phyloP scores from a whole-genome alignment of 1,139 yeast species.

The Sugiyamaella castrensis region DNA sequence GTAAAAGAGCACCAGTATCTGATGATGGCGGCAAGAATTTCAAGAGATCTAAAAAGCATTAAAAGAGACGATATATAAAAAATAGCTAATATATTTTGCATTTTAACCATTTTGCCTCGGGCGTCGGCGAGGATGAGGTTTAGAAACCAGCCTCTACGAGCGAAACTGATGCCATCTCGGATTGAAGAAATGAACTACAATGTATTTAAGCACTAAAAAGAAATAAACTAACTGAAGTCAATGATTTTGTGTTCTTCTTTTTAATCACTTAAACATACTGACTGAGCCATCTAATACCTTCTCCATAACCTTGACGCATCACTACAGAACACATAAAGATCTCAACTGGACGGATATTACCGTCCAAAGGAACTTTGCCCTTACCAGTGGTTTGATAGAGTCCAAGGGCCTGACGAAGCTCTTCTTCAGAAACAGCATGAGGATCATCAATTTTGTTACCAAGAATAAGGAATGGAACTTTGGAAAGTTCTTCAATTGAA shows the following conservation, averaged over 20 bases:
- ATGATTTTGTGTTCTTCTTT: too few relatives aligned
- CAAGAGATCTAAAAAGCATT: background rate
- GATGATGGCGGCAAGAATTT: background rate
- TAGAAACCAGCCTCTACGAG: too few relatives aligned
- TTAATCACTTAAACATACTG: slow-evolving; percentile 88
- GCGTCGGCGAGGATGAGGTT: too few relatives aligned
- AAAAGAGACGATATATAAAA: too few relatives aligned
- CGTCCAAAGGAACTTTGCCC: slow-evolving; percentile 65
- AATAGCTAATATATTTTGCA: too few relatives aligned
- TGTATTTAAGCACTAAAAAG: too few relatives aligned
- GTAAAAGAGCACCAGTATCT: slow-evolving; percentile 7
- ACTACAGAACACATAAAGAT: slow-evolving; percentile 96
- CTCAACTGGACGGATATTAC: slow-evolving; percentile 87
- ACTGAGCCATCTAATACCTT: slow-evolving; percentile 94
- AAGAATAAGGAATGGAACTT: slow-evolving; percentile 87
- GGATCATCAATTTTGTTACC: slow-evolving; percentile 97
- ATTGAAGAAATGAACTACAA: too few relatives aligned
- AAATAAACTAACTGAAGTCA: too few relatives aligned
- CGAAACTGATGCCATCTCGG: too few relatives aligned
- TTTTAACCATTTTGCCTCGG: too few relatives aligned
- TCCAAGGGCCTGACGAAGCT: slow-evolving; percentile 87
- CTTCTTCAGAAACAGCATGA: slow-evolving; percentile 92
- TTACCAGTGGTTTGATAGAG: slow-evolving; percentile 88
- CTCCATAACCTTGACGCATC: slow-evolving; percentile 95
- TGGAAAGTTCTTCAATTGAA: slow-evolving; percentile 82